Evolutionary conservation across 2,329 filamentous ascomycete genomes (phyloP).

Genomic region (Penicillium sp.): DNA sequence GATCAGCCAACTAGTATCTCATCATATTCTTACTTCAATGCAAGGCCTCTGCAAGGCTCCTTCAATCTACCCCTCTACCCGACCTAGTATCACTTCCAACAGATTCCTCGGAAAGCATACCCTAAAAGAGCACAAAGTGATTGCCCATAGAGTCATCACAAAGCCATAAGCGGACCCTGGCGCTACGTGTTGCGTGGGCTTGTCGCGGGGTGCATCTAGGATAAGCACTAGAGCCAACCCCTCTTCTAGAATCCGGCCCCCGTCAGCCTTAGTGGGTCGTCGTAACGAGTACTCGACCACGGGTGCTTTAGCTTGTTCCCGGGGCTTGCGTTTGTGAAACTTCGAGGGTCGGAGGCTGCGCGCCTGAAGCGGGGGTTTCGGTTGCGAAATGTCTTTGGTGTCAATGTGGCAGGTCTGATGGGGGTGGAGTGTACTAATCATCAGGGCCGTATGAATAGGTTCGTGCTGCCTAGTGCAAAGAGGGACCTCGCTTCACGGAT

Average conservation of each 20-base stretch:
- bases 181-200: neutral
- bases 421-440: neutral
- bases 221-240: slow-evolving; percentile 18
- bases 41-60: slow-evolving; percentile 7
- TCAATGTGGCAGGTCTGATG: neutral
- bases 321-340: neutral
- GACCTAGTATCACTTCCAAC: neutral
- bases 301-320: neutral
- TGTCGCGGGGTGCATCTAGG: slow-evolving; percentile 2
- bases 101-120: neutral
- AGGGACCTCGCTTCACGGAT: neutral
- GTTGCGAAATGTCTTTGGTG: neutral
- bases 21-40: neutral
- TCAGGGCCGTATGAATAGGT: neutral
- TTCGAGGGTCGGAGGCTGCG: neutral
- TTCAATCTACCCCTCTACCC: neutral
- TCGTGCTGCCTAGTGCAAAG: neutral
- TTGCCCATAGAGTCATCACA: neutral
- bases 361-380: neutral
- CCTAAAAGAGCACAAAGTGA: neutral
- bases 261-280: slow-evolving; percentile 14
- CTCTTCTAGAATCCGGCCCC: slow-evolving; percentile 15
- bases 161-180: neutral
- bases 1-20: neutral
- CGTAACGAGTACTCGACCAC: neutral